phyloP scores from a whole-genome alignment of 2,329 filamentous ascomycete genomes.

The Diplodia mutila region DNA sequence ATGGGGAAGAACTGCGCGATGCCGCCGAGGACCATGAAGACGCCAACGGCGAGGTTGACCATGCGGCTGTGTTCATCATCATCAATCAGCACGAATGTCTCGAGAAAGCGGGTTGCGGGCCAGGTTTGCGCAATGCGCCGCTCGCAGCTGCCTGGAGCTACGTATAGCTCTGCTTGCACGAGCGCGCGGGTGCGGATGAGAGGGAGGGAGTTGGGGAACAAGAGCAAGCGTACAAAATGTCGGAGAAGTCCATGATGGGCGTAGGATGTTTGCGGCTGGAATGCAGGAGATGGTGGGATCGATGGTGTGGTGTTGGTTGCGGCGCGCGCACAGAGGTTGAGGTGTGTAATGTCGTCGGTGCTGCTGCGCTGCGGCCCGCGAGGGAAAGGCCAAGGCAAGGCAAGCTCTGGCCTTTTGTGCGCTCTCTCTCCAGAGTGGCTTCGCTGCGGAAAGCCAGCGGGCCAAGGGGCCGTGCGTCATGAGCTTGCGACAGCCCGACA shows the following conservation, averaged over 20 bases:
- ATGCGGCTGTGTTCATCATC: conserved; percentile 68
- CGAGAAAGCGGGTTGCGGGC: neutral
- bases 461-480: conserved; percentile 22
- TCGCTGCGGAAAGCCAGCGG: neutral
- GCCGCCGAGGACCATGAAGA: conserved; percentile 85
- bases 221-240: conserved; percentile 74
- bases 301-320: conserved; percentile 1
- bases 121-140: neutral
- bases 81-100: conserved; percentile 23
- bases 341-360: neutral
- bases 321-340: neutral
- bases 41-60: conserved; percentile 87
- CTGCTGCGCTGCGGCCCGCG: neutral
- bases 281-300: neutral
- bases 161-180: conserved; percentile 13
- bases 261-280: neutral
- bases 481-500: conserved; percentile 10
- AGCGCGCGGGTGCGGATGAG: neutral
- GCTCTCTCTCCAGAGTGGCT: neutral
- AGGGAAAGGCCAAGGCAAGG: neutral
- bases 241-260: conserved; percentile 79
- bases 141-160: conserved; percentile 21
- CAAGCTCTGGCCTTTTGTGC: conserved; percentile 10
- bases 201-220: neutral
- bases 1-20: conserved; percentile 69